Evolutionary conservation across 305 asterid genomes (phyloP).

Genomic region (Fraxinus platypoda): DNA sequence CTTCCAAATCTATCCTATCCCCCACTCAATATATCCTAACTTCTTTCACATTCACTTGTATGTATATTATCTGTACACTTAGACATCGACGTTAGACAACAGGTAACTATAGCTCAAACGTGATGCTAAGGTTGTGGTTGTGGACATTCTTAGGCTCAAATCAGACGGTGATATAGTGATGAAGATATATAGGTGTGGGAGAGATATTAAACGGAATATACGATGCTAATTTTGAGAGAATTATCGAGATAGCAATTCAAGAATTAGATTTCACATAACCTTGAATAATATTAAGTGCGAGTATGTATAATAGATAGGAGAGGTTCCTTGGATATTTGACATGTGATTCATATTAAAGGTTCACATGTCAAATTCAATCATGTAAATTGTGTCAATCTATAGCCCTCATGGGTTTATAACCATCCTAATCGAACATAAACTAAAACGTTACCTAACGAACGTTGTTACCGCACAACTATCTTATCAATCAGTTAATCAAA

Average conservation of each 20-base stretch:
- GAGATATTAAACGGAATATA: too few species aligned
- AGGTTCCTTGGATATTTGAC: neutral
- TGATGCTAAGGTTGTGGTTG: too few species aligned
- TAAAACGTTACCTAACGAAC: neutral
- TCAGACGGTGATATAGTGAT: too few species aligned
- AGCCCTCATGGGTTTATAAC: neutral
- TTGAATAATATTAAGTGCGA: neutral
- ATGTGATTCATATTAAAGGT: neutral
- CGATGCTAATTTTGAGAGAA: neutral
- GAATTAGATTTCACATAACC: neutral
- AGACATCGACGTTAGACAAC: too few species aligned
- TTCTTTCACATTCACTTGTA: too few species aligned
- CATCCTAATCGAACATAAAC: too few species aligned
- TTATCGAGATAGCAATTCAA: neutral
- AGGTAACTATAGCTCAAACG: too few species aligned
- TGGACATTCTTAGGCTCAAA: neutral
- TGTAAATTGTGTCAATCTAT: too few species aligned
- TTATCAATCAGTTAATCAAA: neutral
- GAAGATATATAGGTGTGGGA: neutral
- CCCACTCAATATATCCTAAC: too few species aligned
- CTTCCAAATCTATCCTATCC: too few species aligned
- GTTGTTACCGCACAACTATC: neutral
- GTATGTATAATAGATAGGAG: neutral
- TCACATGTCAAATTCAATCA: neutral
- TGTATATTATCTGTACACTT: too few species aligned